These are phyloP conservation scores for Colletotrichum cordylinicola DNA, from an alignment of 2,329 filamentous ascomycete species.

Conservation along the genomic window DNA sequence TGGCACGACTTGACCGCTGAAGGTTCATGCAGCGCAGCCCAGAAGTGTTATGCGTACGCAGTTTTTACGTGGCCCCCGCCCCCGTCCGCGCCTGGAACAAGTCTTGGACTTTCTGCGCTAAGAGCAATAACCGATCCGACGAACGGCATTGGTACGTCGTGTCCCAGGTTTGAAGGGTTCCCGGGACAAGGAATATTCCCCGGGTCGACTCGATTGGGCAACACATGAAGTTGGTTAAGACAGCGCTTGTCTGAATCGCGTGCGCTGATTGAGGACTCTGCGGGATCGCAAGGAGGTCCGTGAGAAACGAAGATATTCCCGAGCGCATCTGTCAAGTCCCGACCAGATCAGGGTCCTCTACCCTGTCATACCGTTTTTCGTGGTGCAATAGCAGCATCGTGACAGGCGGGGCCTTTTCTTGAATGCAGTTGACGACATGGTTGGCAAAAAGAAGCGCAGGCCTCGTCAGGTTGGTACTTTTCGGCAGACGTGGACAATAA, in stretches of 20 bases:
- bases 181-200: conserved; percentile 26
- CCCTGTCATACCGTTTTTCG: background rate
- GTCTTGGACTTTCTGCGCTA: background rate
- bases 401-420: background rate
- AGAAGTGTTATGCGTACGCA: background rate
- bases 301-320: conserved; percentile 35
- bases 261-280: conserved; percentile 4
- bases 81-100: background rate
- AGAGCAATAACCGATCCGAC: background rate
- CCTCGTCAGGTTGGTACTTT: background rate
- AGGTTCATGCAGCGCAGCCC: background rate
- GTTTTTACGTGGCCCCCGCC: background rate
- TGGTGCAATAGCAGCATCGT: background rate
- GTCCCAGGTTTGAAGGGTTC: background rate
- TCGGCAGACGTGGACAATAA: background rate
- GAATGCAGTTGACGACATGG: background rate
- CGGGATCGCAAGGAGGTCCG: conserved; percentile 34
- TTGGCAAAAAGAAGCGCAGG: background rate
- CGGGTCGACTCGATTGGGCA: conserved; percentile 29
- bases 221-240: conserved; percentile 34
- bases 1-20: background rate
- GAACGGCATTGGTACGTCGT: background rate
- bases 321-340: conserved; percentile 25
- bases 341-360: conserved; percentile 5
- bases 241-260: conserved; percentile 14